Conservation (phyloP, 495 filamentous ascomycete genomes). For the Podospora fimiseda region DNA sequence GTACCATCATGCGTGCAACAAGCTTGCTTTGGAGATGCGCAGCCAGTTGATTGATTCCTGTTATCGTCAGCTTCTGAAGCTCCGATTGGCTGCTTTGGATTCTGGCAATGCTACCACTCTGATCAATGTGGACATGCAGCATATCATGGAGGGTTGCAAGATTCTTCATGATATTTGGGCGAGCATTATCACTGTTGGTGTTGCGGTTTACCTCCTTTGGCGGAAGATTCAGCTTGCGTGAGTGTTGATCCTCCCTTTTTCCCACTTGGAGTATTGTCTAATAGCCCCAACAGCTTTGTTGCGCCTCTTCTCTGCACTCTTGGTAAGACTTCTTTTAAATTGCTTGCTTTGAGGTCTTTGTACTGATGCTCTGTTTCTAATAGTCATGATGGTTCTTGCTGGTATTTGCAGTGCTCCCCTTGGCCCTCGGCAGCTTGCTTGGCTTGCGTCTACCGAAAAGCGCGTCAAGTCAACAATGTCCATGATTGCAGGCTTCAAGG, state of each 20-base stretch:
- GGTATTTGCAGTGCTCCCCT: constrained; percentile 6
- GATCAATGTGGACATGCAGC: constrained; percentile 10
- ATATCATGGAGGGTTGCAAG: constrained; percentile 8
- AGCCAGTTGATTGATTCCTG: constrained; percentile 7
- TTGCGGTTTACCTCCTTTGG: constrained; percentile 3
- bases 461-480: constrained; percentile 9
- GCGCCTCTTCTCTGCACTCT: constrained; percentile 7
- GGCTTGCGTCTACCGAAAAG: constrained; percentile 2
- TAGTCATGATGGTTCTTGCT: constrained; percentile 7
- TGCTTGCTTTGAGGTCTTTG: no score
- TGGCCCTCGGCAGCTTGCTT: constrained; percentile 4
- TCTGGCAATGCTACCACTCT: constrained; percentile 4
- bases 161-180: constrained; percentile 10
- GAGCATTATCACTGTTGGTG: constrained; percentile 4
- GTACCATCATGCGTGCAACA: constrained; percentile 7
- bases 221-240: constrained; percentile 9
- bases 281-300: neutral
- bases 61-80: constrained; percentile 5
- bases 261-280: no score
- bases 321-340: neutral
- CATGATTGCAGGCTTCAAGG: constrained; percentile 8
- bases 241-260: neutral
- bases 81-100: constrained; percentile 3
- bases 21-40: constrained; percentile 6
- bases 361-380: no score